Base-by-base conservation (phyloP, 495 filamentous ascomycete genomes). In the Tetracladium setigerum region DNA sequence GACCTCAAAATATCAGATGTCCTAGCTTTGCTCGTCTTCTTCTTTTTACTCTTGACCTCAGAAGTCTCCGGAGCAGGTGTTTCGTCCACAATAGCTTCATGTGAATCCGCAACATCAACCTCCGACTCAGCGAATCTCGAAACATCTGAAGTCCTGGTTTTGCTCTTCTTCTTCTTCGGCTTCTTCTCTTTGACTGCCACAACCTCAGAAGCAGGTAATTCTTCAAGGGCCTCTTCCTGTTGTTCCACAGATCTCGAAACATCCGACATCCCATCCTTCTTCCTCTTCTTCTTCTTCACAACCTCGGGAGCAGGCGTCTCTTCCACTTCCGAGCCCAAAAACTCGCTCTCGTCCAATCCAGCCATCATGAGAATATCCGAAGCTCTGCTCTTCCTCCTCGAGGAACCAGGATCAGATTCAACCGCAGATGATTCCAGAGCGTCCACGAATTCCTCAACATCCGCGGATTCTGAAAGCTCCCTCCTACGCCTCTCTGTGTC, bases 251-350 rank as follows among this genome's bases (percentile, higher is more conserved):
- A 11, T 35, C 11, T 11, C 11, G 32, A 11, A 35, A 35, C 32
- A n/a, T n/a, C n/a, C n/a, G n/a, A n/a, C n/a, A n/a, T n/a, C n/a
- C n/a, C n/a, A n/a, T n/a, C n/a, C n/a, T n/a, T 16, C 33, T 19
- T 19, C 44, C 34, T 47, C 44, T 47, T 47, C 32, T 47, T 47
- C 30, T 22, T 15, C 18, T 44, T 44, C 1, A 11, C 12, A 15
- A n/a, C 30, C 19, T 32, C 22, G 27, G 11, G 8, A 32, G 30
- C 7, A n/a, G n/a, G n/a, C n/a, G n/a, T n/a, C n/a, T n/a, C n/a
- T n/a, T n/a, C n/a, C n/a, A n/a, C n/a, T n/a, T n/a, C n/a, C n/a
- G n/a, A n/a, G n/a, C n/a, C n/a, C n/a, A n/a, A n/a, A n/a, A n/a
- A n/a, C n/a, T n/a, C n/a, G n/a, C n/a, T n/a, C n/a, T n/a, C n/a